Evolutionary conservation across 345 rosid species (phyloP).

Genomic region (Citrus australasica): DNA sequence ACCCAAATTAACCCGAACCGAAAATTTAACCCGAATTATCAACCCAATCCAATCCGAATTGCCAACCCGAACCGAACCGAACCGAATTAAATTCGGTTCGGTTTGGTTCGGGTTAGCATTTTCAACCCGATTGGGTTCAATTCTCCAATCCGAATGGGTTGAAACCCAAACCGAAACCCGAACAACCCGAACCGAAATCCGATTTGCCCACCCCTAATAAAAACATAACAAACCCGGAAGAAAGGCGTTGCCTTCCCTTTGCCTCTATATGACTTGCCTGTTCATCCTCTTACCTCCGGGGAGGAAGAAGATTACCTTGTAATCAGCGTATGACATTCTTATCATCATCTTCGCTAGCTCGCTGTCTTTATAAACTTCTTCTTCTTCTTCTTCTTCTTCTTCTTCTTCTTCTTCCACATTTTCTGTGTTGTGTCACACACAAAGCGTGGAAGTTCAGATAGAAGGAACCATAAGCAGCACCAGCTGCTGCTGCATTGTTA

Average conservation of each 20-base stretch:
- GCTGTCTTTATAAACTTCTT: background rate
- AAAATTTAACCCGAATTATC: no score
- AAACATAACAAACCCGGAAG: slow-evolving; percentile 10
- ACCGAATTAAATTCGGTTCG: no score
- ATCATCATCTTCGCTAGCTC: background rate
- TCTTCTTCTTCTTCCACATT: slow-evolving; percentile 12
- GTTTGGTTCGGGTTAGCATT: no score
- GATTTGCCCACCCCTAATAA: no score
- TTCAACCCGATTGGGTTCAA: no score
- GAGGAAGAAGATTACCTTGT: background rate
- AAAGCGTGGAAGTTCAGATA: background rate
- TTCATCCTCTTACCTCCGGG: background rate
- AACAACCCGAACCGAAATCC: no score
- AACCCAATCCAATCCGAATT: no score
- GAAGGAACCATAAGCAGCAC: background rate
- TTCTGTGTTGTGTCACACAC: background rate
- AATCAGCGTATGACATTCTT: background rate
- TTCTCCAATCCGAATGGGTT: no score
- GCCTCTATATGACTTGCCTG: slow-evolving; percentile 25
- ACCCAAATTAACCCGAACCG: no score
- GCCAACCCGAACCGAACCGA: no score
- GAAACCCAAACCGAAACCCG: no score
- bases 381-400: no score
- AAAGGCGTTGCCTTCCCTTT: slow-evolving; percentile 28
- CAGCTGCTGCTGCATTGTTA: background rate